Conservation (phyloP, 2,329 filamentous ascomycete species). For the Nigrograna mackinnonii region DNA sequence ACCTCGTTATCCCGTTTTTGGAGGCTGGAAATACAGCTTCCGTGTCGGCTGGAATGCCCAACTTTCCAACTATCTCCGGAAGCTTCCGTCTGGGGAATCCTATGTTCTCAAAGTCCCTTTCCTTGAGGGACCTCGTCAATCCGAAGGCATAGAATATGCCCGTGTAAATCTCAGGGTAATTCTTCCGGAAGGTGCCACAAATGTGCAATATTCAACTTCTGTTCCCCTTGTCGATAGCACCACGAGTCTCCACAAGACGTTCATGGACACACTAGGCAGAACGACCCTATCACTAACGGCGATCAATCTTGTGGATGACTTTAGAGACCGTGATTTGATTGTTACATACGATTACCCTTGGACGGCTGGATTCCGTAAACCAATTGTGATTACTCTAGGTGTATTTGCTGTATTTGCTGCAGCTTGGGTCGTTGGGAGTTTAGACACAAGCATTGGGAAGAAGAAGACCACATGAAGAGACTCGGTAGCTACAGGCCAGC, state of each 20-base stretch:
- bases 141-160: constrained; percentile 85
- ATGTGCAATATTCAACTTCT: constrained; percentile 75
- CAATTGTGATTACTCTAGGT: constrained; percentile 76
- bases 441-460: constrained; percentile 80
- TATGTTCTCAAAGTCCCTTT: constrained; percentile 91
- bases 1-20: constrained; percentile 94
- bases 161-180: constrained; percentile 79
- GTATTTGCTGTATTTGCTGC: constrained; percentile 74
- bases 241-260: constrained; percentile 77
- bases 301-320: constrained; percentile 87
- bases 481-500: background rate
- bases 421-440: constrained; percentile 73
- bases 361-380: constrained; percentile 78
- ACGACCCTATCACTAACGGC: constrained; percentile 80
- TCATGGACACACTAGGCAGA: constrained; percentile 90
- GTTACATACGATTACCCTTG: constrained; percentile 87
- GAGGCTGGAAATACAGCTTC: constrained; percentile 98
- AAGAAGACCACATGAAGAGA: constrained; percentile 45
- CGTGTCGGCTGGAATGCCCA: constrained; percentile 94
- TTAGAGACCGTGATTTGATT: constrained; percentile 79
- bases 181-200: constrained; percentile 88
- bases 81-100: constrained; percentile 63
- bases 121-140: constrained; percentile 85
- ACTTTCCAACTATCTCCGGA: constrained; percentile 74
- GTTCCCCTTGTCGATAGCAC: constrained; percentile 69